phyloP scores from a whole-genome alignment of 169 alveolate genomes.

The Plasmodium berghei region DNA sequence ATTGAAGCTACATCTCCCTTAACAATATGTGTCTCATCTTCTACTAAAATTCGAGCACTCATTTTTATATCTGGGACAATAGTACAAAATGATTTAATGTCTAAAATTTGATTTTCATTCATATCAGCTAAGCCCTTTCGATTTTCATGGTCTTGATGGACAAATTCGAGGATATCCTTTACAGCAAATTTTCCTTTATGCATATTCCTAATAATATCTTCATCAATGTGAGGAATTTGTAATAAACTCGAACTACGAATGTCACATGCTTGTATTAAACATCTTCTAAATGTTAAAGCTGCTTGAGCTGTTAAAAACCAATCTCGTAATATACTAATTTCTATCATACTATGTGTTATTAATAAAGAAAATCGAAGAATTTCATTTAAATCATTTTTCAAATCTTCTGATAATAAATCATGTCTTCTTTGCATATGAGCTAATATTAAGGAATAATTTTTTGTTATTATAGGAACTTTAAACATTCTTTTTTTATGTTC shows the following conservation, averaged over 20 bases:
- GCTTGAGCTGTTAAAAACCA: constrained; percentile 88
- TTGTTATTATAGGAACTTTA: constrained; percentile 58
- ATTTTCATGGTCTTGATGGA: constrained; percentile 84
- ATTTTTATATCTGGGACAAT: constrained; percentile 85
- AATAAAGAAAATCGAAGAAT: constrained; percentile 85
- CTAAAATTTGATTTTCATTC: constrained; percentile 83
- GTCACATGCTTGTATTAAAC: constrained; percentile 91
- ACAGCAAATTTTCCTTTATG: constrained; percentile 88
- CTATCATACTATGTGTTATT: constrained; percentile 91
- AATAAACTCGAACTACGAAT: constrained; percentile 86
- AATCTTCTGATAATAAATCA: constrained; percentile 81
- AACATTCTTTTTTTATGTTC: constrained; percentile 79
- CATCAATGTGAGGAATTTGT: constrained; percentile 93
- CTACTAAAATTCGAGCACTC: constrained; percentile 86
- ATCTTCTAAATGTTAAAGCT: constrained; percentile 90
- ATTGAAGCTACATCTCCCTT: constrained; percentile 92
- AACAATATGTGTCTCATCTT: constrained; percentile 90
- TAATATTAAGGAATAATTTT: constrained; percentile 84
- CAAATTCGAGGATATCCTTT: constrained; percentile 86
- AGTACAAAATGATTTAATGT: constrained; percentile 89
- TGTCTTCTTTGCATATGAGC: constrained; percentile 90
- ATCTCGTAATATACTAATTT: constrained; percentile 87
- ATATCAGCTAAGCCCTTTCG: constrained; percentile 88
- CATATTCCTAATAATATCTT: constrained; percentile 79
- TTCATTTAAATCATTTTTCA: constrained; percentile 80